A percentile compares a stretch with the other conserved stretches of the same genome.
These are phyloP conservation scores for Colletotrichum sp. DNA, from an alignment of 2,329 filamentous ascomycete genomes.

Conservation along the genomic window DNA sequence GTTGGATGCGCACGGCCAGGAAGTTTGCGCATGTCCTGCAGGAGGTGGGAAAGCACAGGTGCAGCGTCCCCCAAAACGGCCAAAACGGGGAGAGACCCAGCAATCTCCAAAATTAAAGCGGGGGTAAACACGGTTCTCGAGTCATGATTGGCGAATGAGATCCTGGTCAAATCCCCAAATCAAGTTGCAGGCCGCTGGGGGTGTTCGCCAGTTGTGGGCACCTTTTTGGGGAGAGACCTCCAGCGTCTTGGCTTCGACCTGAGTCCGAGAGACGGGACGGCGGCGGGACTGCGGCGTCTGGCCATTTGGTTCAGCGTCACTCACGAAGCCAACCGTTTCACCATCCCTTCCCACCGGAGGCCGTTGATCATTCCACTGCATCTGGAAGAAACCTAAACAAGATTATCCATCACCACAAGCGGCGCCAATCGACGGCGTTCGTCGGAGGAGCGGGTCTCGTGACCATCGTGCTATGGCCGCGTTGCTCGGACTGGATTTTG, in stretches of 20 bases:
- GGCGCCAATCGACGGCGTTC: not conserved
- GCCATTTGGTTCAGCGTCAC: not conserved
- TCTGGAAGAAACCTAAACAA: not conserved
- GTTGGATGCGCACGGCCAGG: constrained; percentile 13
- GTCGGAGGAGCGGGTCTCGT: not conserved
- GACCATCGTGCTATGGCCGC: not conserved
- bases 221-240: not conserved
- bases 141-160: not conserved
- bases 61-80: not conserved
- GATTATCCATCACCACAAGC: not conserved
- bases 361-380: not conserved
- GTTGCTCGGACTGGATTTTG: not conserved
- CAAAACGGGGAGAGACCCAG: not conserved
- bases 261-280: not conserved
- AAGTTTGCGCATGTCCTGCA: constrained; percentile 20
- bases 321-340: constrained; percentile 13
- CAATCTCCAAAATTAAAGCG: not conserved
- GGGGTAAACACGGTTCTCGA: not conserved
- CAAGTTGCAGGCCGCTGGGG: not conserved
- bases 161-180: not conserved
- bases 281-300: constrained; percentile 1
- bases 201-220: not conserved
- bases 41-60: constrained; percentile 13
- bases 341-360: constrained; percentile 13
- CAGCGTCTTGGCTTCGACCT: not conserved